phyloP scores from a whole-genome alignment of 2,329 filamentous ascomycete genomes.

The Stachybotrys echinatus region DNA sequence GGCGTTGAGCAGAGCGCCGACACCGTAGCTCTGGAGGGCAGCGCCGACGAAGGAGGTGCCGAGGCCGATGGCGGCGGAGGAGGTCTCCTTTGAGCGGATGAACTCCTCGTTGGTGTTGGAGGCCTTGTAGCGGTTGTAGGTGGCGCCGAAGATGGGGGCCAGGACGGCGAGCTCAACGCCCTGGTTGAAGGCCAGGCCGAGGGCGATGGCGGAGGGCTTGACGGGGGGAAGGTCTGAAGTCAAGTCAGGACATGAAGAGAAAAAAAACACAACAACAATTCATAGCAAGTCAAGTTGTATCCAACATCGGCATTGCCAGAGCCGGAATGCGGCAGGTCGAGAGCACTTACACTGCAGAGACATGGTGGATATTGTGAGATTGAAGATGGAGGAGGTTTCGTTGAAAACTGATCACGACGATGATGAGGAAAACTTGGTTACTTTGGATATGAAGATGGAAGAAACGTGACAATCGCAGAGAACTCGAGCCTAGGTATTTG shows the following conservation, averaged over 20 bases:
- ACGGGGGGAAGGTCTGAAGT: constrained; percentile 62
- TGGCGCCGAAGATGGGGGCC: constrained; percentile 85
- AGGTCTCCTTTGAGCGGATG: constrained; percentile 86
- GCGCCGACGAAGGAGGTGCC: constrained; percentile 87
- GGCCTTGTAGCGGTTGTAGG: constrained; percentile 86
- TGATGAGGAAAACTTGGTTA: neutral
- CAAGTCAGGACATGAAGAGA: too few species aligned
- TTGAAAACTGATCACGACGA: constrained; percentile 2
- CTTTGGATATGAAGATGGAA: constrained; percentile 1
- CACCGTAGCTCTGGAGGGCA: constrained; percentile 82
- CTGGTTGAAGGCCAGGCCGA: constrained; percentile 96
- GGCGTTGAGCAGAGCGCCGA: constrained; percentile 87
- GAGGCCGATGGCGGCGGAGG: constrained; percentile 81
- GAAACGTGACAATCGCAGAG: neutral
- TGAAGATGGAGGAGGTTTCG: neutral
- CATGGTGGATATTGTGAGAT: constrained; percentile 34
- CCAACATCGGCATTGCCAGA: neutral
- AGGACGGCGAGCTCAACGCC: constrained; percentile 83
- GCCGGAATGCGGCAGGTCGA: neutral
- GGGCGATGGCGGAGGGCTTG: constrained; percentile 95
- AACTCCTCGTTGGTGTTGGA: constrained; percentile 97
- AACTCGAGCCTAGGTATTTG: constrained; percentile 5
- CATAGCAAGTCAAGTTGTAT: too few species aligned
- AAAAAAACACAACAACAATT: too few species aligned
- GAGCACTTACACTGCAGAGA: constrained; percentile 54